Conservation (phyloP, 257 asterid species). For the Penstemon eatonii region DNA sequence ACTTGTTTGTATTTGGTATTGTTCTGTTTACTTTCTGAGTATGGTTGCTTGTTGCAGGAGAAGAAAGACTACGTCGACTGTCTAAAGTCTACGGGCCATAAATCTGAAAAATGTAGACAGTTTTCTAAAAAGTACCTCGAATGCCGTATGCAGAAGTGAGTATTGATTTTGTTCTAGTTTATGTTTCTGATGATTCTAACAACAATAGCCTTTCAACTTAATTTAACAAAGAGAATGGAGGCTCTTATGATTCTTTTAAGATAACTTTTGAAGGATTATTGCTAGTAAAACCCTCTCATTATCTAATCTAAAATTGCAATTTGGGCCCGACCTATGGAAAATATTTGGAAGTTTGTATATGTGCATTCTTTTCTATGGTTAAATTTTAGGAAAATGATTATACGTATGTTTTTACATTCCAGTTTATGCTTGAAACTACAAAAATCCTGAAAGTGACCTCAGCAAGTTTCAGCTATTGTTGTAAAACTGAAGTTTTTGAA, state of each 20-base stretch:
- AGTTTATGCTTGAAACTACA: neutral
- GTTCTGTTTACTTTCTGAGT: slow-evolving; percentile 25
- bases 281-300: slow-evolving; percentile 18
- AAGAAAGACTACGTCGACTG: slow-evolving; percentile 84
- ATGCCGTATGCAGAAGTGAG: slow-evolving; percentile 95
- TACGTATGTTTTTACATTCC: too few species aligned
- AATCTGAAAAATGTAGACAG: slow-evolving; percentile 74
- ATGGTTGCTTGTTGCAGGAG: slow-evolving; percentile 55
- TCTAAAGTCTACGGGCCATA: slow-evolving; percentile 69
- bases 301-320: neutral
- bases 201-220: neutral
- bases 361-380: neutral
- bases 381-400: too few species aligned
- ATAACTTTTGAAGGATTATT: neutral
- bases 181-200: neutral
- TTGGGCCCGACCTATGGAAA: neutral
- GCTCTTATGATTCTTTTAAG: slow-evolving; percentile 3
- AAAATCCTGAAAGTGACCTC: neutral
- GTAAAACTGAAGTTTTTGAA: neutral
- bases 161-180: neutral
- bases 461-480: neutral
- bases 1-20: neutral
- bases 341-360: neutral
- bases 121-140: slow-evolving; percentile 81
- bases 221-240: slow-evolving; percentile 1